phyloP scores from a whole-genome alignment of 345 rosid species.

The Cardamine occulta region DNA sequence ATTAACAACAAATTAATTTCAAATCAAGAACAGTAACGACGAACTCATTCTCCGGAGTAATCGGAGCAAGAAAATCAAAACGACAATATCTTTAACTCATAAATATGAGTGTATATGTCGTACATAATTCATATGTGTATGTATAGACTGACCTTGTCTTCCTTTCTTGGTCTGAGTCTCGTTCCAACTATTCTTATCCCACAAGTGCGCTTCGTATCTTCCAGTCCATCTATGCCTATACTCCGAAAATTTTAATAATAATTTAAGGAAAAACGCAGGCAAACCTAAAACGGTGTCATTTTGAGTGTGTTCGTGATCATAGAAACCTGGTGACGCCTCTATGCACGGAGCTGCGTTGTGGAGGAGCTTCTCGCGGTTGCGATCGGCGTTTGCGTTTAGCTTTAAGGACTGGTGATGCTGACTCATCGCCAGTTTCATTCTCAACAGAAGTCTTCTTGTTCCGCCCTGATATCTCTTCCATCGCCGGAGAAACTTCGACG shows the following conservation, averaged over 20 bases:
- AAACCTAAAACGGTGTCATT: conserved; percentile 5
- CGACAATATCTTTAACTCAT: background rate
- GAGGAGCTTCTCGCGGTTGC: conserved; percentile 84
- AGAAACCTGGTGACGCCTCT: conserved; percentile 85
- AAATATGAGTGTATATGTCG: background rate
- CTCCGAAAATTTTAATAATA: background rate
- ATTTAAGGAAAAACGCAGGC: background rate
- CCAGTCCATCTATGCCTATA: conserved; percentile 87
- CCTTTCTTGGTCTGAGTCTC: conserved; percentile 85
- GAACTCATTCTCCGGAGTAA: conserved; percentile 25
- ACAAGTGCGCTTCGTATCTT: conserved; percentile 80
- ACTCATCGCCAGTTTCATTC: conserved; percentile 25
- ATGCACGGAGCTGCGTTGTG: conserved; percentile 84
- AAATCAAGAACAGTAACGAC: conserved; percentile 39
- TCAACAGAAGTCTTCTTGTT: conserved; percentile 26
- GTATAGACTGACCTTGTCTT: conserved; percentile 62
- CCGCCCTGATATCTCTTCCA: conserved; percentile 31
- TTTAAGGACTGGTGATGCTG: conserved; percentile 46
- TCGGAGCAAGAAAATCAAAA: conserved; percentile 23
- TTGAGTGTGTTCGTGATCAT: background rate
- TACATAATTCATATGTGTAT: background rate
- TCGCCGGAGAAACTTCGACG: conserved; percentile 23
- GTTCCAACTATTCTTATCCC: conserved; percentile 92
- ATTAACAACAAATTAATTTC: conserved; percentile 22
- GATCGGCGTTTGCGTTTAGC: conserved; percentile 77